These are phyloP conservation scores for Eucalyptus leucophloia DNA, from an alignment of 345 rosid species.

Conservation along the genomic window DNA sequence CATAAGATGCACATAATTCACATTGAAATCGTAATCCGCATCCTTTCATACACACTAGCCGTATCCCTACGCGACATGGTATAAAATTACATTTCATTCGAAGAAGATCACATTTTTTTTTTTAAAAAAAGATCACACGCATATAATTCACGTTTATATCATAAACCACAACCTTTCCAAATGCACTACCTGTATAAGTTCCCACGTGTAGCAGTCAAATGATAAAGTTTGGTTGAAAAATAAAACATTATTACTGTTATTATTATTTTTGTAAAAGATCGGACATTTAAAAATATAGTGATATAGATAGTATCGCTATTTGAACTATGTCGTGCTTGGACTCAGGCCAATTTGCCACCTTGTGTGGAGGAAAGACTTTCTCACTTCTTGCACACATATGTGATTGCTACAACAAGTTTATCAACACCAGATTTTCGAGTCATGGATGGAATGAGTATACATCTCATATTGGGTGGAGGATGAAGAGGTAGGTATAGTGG, in stretches of 20 bases:
- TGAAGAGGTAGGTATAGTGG: background rate
- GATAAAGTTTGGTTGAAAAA: too few species aligned
- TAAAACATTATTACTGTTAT: too few species aligned
- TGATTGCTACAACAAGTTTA: too few species aligned
- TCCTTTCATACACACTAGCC: background rate
- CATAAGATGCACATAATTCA: background rate
- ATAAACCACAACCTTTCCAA: background rate
- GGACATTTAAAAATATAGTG: too few species aligned
- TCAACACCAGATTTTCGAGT: too few species aligned
- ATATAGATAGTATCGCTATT: too few species aligned
- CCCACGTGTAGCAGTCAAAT: background rate
- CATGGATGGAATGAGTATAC: background rate
- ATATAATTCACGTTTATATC: background rate
- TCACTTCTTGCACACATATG: too few species aligned
- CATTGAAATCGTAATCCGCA: background rate
- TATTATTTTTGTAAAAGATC: too few species aligned
- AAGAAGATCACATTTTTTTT: background rate
- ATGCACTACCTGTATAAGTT: background rate
- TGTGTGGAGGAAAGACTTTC: too few species aligned
- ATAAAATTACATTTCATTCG: background rate
- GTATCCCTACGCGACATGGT: background rate
- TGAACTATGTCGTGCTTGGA: too few species aligned
- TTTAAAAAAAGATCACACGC: background rate
- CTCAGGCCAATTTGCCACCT: too few species aligned
- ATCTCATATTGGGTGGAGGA: background rate